These are phyloP conservation scores for Incumbomyces delicatus DNA, from an alignment of 2,329 filamentous ascomycete species.

Conservation along the genomic window DNA sequence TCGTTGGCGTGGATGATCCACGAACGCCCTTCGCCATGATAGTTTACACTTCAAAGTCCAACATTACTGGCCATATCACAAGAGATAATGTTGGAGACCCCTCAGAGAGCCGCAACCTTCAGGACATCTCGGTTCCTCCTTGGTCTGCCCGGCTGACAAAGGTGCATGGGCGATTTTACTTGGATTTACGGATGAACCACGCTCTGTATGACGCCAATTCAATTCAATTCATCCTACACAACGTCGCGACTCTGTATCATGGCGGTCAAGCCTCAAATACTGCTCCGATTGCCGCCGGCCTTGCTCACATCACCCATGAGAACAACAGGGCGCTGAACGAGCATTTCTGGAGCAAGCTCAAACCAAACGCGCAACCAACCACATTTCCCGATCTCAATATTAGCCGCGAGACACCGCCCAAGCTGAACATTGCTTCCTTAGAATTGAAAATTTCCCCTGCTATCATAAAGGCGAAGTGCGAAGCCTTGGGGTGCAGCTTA, in stretches of 20 bases:
- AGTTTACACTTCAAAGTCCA: constrained; percentile 38
- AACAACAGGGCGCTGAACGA: too few relatives aligned
- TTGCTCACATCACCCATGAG: too few relatives aligned
- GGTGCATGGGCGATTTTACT: constrained; percentile 16
- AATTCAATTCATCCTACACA: constrained; percentile 53
- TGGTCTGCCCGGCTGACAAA: constrained; percentile 53
- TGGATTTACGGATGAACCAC: constrained; percentile 59
- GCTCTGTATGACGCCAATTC: constrained; percentile 78
- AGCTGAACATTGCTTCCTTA: constrained; percentile 27
- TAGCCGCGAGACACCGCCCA: constrained; percentile 32
- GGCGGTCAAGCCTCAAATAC: constrained; percentile 10
- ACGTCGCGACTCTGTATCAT: constrained; percentile 41
- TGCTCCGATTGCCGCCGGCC: too few relatives aligned
- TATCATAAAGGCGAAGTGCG: constrained; percentile 36
- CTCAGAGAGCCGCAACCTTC: not conserved
- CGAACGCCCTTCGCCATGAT: constrained; percentile 65
- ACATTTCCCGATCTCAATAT: constrained; percentile 71
- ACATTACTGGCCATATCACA: constrained; percentile 33
- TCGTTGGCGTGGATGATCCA: constrained; percentile 51
- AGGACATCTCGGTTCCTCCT: constrained; percentile 44
- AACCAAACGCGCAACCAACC: constrained; percentile 47
- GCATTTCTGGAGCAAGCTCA: constrained; percentile 55
- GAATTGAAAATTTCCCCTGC: constrained; percentile 31
- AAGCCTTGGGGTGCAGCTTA: constrained; percentile 54
- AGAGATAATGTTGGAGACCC: constrained; percentile 4